phyloP scores from a whole-genome alignment of 768 basidiomycete genomes.

The Xerocomus brunneocitrinus region DNA sequence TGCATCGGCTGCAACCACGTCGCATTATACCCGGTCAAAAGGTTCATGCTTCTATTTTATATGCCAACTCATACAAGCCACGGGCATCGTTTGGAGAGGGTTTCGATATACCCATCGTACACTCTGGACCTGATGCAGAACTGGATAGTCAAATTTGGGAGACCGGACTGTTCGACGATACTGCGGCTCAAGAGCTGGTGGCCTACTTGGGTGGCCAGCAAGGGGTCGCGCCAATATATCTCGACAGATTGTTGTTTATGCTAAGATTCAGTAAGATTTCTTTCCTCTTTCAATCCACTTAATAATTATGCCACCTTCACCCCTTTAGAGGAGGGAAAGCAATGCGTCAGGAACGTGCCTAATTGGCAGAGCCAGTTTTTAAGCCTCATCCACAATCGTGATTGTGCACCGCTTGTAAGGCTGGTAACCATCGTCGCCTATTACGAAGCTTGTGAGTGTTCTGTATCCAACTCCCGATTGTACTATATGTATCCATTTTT shows the following conservation, averaged over 20 bases:
- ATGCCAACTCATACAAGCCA: constrained; percentile 19
- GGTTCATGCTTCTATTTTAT: constrained; percentile 20
- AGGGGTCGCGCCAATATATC: constrained; percentile 16
- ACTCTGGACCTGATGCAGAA: neutral
- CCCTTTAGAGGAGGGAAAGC: constrained; percentile 10
- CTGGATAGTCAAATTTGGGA: constrained; percentile 18
- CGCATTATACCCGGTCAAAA: constrained; percentile 5
- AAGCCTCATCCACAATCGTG: constrained; percentile 5
- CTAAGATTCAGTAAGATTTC: constrained; percentile 16
- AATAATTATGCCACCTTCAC: neutral
- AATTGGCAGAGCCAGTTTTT: constrained; percentile 11
- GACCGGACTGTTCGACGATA: constrained; percentile 17
- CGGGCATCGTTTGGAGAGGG: constrained; percentile 18
- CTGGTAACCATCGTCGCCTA: constrained; percentile 22
- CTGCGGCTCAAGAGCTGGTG: constrained; percentile 12
- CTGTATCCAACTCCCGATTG: too few species aligned
- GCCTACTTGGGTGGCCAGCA: constrained; percentile 8
- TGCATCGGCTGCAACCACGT: constrained; percentile 18
- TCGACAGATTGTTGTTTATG: constrained; percentile 20
- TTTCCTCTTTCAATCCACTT: neutral
- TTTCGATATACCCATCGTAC: constrained; percentile 19
- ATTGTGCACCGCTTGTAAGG: constrained; percentile 16
- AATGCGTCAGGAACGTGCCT: constrained; percentile 15
- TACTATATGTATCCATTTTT: neutral
- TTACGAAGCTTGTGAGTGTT: constrained; percentile 17